Conservation (phyloP, 176 grass and related monocot genomes). For the Triticum dicoccoides region DNA sequence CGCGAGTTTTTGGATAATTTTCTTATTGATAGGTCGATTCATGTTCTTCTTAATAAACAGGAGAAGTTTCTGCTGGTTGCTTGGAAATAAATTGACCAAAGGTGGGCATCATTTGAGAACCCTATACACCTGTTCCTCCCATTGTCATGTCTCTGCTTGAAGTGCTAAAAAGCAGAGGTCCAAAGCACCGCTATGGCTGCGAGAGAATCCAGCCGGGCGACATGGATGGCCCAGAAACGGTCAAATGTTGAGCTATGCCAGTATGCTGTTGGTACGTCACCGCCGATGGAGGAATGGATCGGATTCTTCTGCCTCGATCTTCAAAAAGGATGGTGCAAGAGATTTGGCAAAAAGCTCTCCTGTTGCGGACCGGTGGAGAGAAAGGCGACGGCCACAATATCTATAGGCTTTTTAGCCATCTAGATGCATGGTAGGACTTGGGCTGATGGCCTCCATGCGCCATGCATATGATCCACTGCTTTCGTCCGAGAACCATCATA, state of each 20-base stretch:
- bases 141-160: neutral
- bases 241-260: neutral
- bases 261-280: neutral
- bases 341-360: neutral
- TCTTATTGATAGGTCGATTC: no score
- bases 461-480: neutral
- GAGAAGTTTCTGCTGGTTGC: no score
- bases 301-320: neutral
- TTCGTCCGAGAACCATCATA: neutral
- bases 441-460: no score
- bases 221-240: constrained; percentile 13
- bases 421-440: neutral
- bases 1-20: no score
- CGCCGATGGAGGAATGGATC: neutral
- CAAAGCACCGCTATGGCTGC: neutral
- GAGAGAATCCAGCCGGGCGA: neutral
- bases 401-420: neutral
- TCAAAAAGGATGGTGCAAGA: constrained; percentile 10
- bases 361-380: neutral
- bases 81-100: no score
- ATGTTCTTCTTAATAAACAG: no score
- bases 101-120: no score
- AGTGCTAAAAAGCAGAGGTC: constrained; percentile 23
- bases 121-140: no score
- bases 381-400: neutral